Evolutionary conservation across 768 basidiomycete species (phyloP).

Genomic region (Russula virescens): DNA sequence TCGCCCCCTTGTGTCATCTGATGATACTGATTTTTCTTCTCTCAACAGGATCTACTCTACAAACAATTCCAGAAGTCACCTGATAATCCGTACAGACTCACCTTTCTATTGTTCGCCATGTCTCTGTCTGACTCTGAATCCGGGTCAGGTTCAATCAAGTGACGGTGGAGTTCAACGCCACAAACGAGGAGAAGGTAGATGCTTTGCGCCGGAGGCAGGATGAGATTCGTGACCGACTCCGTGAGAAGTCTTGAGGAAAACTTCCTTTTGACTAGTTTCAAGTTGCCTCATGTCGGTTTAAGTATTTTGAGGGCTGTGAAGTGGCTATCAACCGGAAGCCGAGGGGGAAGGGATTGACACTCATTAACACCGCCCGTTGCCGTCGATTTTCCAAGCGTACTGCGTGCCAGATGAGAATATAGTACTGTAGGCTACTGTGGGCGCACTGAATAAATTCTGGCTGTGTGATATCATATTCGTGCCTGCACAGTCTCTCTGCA

Average conservation of each 20-base stretch:
- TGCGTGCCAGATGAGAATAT: too few relatives aligned
- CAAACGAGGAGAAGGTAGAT: constrained; percentile 78
- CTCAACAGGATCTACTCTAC: constrained; percentile 66
- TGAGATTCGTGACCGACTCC: constrained; percentile 60
- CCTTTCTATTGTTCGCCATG: neutral
- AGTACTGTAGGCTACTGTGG: neutral
- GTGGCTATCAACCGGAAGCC: neutral
- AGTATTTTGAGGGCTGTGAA: too few relatives aligned
- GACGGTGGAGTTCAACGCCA: constrained; percentile 73
- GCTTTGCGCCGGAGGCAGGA: constrained; percentile 66
- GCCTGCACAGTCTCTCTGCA: neutral
- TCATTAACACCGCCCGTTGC: neutral
- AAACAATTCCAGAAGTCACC: constrained; percentile 97
- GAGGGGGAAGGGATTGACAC: neutral
- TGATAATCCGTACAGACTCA: constrained; percentile 81
- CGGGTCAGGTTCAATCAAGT: constrained; percentile 82
- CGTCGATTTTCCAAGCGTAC: too few relatives aligned
- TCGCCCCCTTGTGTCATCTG: constrained; percentile 6
- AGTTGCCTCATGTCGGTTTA: neutral
- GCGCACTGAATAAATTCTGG: neutral
- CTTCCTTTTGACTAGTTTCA: neutral
- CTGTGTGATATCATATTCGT: neutral
- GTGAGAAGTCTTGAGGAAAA: constrained; percentile 28
- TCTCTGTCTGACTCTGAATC: neutral
- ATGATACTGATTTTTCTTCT: neutral